Evolutionary conservation across 78 protist species (phyloP).

Genomic region (Dictyostelium firmibasis): DNA sequence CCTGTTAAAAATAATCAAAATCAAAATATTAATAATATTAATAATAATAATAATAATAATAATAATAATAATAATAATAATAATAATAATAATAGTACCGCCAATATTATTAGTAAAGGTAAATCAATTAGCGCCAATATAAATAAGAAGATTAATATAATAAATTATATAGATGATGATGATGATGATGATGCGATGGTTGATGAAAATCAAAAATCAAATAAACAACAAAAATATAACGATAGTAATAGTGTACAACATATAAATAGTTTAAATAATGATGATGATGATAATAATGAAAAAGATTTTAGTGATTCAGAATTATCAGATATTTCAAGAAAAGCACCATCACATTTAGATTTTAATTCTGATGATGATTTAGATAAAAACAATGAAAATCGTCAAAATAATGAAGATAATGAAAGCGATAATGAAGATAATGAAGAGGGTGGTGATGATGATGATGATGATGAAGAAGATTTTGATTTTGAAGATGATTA

Average conservation of each 20-base stretch:
- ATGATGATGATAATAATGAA: background rate
- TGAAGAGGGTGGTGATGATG: background rate
- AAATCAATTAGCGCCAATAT: too few relatives aligned
- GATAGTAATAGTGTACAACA: background rate
- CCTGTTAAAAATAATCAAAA: conserved; percentile 28
- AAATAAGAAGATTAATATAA: background rate
- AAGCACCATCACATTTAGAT: conserved; percentile 29
- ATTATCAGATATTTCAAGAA: conserved; percentile 1
- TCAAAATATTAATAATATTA: background rate
- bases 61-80: background rate
- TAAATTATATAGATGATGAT: background rate
- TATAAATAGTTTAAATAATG: background rate
- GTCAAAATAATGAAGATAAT: background rate
- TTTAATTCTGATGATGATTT: background rate
- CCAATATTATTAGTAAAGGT: background rate
- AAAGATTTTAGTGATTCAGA: background rate
- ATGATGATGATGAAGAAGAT: background rate
- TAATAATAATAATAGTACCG: background rate
- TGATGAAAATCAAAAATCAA: conserved; percentile 49
- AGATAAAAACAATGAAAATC: background rate
- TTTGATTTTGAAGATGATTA: background rate
- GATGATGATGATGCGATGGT: background rate
- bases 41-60: background rate
- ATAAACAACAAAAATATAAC: conserved; percentile 10
- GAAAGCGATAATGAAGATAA: background rate